phyloP scores from a whole-genome alignment of 768 basidiomycete genomes.

The Naganishia antarctica region DNA sequence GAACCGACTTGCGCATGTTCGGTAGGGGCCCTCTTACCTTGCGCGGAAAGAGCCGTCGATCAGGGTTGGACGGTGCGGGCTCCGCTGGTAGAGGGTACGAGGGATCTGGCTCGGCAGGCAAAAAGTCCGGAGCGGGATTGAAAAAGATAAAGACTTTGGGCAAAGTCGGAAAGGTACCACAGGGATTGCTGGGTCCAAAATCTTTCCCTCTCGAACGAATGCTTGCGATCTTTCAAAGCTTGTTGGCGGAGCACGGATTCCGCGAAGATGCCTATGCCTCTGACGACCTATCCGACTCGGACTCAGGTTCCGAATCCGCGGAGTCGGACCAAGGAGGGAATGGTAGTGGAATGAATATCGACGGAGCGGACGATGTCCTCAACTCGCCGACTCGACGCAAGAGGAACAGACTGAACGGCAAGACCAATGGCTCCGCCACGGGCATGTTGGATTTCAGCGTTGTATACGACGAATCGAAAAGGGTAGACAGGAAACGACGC shows the following conservation, averaged over 20 bases:
- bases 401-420: constrained; percentile 13
- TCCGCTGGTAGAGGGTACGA: constrained; percentile 38
- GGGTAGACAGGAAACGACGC: constrained; percentile 52
- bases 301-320: constrained; percentile 41
- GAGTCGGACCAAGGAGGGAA: constrained; percentile 28
- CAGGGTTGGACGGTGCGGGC: constrained; percentile 50
- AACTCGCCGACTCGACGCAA: constrained; percentile 13
- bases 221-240: constrained; percentile 69
- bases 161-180: constrained; percentile 53
- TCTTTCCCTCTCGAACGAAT: constrained; percentile 75
- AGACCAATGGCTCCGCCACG: neutral
- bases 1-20: constrained; percentile 77
- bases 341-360: constrained; percentile 47
- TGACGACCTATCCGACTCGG: constrained; percentile 57
- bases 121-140: constrained; percentile 50
- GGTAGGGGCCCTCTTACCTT: constrained; percentile 64
- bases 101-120: constrained; percentile 49
- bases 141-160: constrained; percentile 53
- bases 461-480: constrained; percentile 66
- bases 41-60: neutral
- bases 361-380: constrained; percentile 50
- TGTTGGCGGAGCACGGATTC: constrained; percentile 53
- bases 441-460: constrained; percentile 47
- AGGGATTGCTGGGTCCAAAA: constrained; percentile 71
- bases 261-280: constrained; percentile 68